Conservation (phyloP, 1,284 basidiomycete genomes). For the Leccinum proximum region DNA sequence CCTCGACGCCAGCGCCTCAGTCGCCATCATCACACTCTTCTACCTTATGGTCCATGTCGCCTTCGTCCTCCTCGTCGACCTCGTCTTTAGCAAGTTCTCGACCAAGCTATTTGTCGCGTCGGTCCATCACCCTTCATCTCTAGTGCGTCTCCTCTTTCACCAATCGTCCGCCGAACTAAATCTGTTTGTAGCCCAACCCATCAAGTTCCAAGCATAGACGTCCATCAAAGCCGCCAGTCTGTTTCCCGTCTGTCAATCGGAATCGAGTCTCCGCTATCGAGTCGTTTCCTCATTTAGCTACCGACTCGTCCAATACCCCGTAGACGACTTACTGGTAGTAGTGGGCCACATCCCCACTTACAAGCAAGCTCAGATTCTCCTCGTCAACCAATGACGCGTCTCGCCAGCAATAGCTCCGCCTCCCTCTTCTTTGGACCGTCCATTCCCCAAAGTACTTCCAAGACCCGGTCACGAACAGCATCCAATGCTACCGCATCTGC, state of each 20-base stretch:
- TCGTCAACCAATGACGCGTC: conserved; percentile 32
- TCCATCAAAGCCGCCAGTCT: conserved; percentile 20
- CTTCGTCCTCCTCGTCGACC: conserved; percentile 33
- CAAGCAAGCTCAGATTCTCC: conserved; percentile 24
- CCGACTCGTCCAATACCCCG: conserved; percentile 45
- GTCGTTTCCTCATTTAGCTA: conserved; percentile 26
- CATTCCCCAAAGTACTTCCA: conserved; percentile 37
- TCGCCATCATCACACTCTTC: conserved; percentile 31
- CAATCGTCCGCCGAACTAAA: conserved; percentile 4
- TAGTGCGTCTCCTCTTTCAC: conserved; percentile 32
- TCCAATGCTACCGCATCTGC: conserved; percentile 17
- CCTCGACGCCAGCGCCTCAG: conserved; percentile 34
- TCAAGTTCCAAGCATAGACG: conserved; percentile 16
- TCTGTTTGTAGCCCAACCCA: conserved; percentile 17
- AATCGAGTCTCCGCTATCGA: conserved; percentile 18
- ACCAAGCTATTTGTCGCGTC: no score
- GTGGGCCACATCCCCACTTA: conserved; percentile 22
- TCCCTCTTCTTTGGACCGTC: conserved; percentile 73
- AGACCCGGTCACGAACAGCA: conserved; percentile 21
- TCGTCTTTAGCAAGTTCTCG: conserved; percentile 24
- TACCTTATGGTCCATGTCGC: conserved; percentile 36
- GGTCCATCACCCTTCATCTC: conserved; percentile 15
- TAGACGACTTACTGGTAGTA: conserved; percentile 39
- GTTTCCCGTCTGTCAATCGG: conserved; percentile 32
- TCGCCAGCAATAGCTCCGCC: conserved; percentile 51